These are phyloP conservation scores for Hordeum marinum DNA, from an alignment of 176 grass and related monocot species.

Conservation along the genomic window DNA sequence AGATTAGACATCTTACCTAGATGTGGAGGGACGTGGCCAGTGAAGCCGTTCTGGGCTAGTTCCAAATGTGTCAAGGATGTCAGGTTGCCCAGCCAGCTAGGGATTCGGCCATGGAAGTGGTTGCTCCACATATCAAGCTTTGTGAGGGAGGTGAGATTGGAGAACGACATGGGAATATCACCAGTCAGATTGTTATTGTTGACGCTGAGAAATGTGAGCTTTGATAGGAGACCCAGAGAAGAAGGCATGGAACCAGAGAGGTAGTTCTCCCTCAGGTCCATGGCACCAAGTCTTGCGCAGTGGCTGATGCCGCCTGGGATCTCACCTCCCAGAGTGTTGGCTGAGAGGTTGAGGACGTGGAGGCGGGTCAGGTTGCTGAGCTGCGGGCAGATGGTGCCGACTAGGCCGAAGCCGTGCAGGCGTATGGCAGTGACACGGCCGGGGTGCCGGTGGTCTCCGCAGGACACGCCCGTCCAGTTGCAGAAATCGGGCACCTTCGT, in stretches of 20 bases:
- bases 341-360: neutral
- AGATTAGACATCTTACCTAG: neutral
- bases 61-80: neutral
- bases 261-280: neutral
- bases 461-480: conserved; percentile 7
- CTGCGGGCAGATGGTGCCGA: neutral
- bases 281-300: neutral
- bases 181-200: neutral
- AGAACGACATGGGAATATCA: neutral
- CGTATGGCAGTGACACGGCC: neutral
- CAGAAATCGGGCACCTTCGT: neutral
- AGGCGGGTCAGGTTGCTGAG: neutral
- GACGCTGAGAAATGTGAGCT: neutral
- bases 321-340: neutral
- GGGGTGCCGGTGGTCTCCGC: neutral
- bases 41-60: neutral
- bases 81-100: conserved; percentile 8
- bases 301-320: neutral
- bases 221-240: neutral
- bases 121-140: neutral
- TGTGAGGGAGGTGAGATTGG: neutral
- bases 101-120: neutral
- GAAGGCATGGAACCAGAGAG: neutral
- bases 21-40: neutral
- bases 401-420: neutral